Percentiles rank a stretch among this genome's conserved stretches.
Conservation (phyloP, 2,329 filamentous ascomycete genomes). For the Alternaria brassicae region DNA sequence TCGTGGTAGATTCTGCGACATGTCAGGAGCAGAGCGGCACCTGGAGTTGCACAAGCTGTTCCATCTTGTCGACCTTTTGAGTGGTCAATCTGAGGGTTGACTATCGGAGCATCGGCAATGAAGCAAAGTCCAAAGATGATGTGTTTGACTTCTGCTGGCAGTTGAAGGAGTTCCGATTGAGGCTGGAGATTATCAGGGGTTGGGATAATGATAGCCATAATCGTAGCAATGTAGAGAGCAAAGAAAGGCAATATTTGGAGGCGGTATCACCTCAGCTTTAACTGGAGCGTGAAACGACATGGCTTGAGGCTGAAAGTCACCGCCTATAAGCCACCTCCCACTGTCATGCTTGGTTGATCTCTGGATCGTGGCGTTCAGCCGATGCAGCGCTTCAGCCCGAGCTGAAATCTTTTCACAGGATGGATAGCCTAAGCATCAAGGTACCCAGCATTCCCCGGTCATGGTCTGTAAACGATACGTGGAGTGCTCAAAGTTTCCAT, state of each 20-base stretch:
- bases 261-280: slow-evolving; percentile 6
- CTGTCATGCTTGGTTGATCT: not conserved
- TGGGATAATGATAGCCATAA: slow-evolving; percentile 19
- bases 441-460: not conserved
- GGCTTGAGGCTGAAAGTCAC: slow-evolving; percentile 3
- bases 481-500: not conserved
- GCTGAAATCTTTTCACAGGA: not conserved
- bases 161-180: slow-evolving; percentile 41
- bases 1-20: slow-evolving; percentile 48
- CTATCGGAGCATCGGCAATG: slow-evolving; percentile 31
- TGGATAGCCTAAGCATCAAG: slow-evolving; percentile 1
- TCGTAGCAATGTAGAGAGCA: not conserved
- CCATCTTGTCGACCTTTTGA: not conserved
- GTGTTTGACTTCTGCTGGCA: slow-evolving; percentile 48
- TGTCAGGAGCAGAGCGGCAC: slow-evolving; percentile 44
- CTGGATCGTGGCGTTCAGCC: slow-evolving; percentile 13
- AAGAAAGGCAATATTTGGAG: not conserved
- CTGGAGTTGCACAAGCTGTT: slow-evolving; percentile 13
- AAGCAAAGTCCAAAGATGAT: slow-evolving; percentile 43
- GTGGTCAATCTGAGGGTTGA: slow-evolving; percentile 27
- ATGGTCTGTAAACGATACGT: not conserved
- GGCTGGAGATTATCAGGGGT: slow-evolving; percentile 34
- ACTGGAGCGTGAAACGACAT: not conserved
- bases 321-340: slow-evolving; percentile 1
- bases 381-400: not conserved